Percentiles rank a stretch among this genome's conserved stretches.
phyloP scores from a whole-genome alignment of 1,284 basidiomycete genomes.

The Ganoderma multipileum region DNA sequence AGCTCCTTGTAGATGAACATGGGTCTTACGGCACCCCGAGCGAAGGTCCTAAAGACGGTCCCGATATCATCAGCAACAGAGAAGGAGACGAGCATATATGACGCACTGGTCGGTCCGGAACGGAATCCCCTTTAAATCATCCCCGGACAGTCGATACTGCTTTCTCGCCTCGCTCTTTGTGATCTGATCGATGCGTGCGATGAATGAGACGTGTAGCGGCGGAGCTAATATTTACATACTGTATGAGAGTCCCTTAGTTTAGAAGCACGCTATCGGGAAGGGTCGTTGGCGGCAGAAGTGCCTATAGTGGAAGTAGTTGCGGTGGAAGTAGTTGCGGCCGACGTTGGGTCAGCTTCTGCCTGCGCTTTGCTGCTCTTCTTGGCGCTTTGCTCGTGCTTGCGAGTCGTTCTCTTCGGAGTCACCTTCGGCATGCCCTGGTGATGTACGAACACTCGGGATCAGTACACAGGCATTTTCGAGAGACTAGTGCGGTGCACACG shows the following conservation, averaged over 20 bases:
- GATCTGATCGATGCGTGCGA: background rate
- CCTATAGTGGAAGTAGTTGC: background rate
- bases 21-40: background rate
- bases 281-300: background rate
- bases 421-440: background rate
- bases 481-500: background rate
- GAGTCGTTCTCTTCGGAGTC: background rate
- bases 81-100: background rate
- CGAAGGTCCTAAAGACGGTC: background rate
- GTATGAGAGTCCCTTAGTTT: background rate
- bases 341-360: background rate
- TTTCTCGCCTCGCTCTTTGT: background rate
- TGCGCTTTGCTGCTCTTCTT: background rate
- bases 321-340: background rate
- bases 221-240: background rate
- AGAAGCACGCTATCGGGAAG: background rate
- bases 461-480: background rate
- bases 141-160: background rate
- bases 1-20: conserved; percentile 1
- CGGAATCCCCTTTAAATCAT: too few species aligned
- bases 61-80: background rate
- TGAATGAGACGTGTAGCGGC: background rate
- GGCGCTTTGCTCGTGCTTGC: background rate
- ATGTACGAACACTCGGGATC: background rate
- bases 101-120: too few species aligned